A percentile compares a stretch with the other conserved stretches of the same genome.
Evolutionary conservation across 257 asterid genomes (phyloP).

Genomic region (Fraxinus pennsylvanica): DNA sequence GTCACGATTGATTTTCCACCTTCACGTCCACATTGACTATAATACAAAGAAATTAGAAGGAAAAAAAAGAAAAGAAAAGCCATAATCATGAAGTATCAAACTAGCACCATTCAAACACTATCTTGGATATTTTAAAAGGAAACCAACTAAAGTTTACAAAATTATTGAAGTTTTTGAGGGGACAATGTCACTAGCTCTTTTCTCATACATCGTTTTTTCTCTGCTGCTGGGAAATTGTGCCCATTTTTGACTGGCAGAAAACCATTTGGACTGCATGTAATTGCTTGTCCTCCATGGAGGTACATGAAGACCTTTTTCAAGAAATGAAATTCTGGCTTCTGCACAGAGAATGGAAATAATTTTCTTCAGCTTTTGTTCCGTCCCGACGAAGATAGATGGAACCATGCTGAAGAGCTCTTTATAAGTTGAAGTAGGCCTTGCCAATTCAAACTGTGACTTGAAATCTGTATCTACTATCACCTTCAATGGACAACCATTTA

Average conservation of each 20-base stretch:
- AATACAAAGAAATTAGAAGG: too few relatives aligned
- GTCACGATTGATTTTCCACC: too few relatives aligned
- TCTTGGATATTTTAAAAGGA: not conserved
- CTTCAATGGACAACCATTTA: not conserved
- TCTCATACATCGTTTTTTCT: too few relatives aligned
- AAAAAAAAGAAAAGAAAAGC: too few relatives aligned
- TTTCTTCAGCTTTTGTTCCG: conserved; percentile 15
- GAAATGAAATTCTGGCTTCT: conserved; percentile 29
- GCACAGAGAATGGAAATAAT: conserved; percentile 30
- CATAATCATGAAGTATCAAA: too few relatives aligned
- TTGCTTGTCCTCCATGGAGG: conserved; percentile 33
- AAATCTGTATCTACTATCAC: conserved; percentile 34
- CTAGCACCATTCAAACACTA: not conserved
- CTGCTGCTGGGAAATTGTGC: not conserved
- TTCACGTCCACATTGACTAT: too few relatives aligned
- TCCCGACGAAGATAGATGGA: conserved; percentile 31
- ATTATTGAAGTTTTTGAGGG: too few relatives aligned
- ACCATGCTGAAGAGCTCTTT: conserved; percentile 23
- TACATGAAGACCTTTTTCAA: conserved; percentile 30
- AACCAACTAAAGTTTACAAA: not conserved
- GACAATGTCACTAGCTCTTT: not conserved
- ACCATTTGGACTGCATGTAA: conserved; percentile 37
- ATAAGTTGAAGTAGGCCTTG: conserved; percentile 35
- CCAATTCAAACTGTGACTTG: conserved; percentile 39
- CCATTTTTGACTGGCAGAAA: not conserved